These are phyloP conservation scores for Yarrowia phangngaensis DNA, from an alignment of 805 yeast genomes.

Conservation along the genomic window DNA sequence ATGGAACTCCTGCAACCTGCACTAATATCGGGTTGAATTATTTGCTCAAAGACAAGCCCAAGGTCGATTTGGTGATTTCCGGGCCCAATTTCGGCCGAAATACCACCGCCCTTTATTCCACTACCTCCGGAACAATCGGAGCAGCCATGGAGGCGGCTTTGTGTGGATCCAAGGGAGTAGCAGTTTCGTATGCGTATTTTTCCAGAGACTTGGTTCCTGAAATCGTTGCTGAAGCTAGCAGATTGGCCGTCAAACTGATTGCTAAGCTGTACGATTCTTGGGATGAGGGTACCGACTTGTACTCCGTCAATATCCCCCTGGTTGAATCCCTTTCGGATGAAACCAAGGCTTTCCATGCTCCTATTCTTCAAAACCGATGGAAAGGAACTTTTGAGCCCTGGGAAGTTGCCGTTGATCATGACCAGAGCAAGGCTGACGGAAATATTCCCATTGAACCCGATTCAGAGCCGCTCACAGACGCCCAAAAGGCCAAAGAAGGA, in stretches of 20 bases:
- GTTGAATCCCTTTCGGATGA: conserved; percentile 48
- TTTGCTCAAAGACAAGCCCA: conserved; percentile 49
- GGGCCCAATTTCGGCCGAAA: conserved; percentile 97
- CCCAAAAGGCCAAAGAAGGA: conserved; percentile 35
- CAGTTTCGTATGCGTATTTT: conserved; percentile 79
- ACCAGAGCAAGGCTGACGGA: conserved; percentile 17
- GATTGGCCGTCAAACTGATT: conserved; percentile 60
- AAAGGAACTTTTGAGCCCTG: conserved; percentile 51
- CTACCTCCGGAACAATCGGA: conserved; percentile 93
- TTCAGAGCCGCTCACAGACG: conserved; percentile 39
- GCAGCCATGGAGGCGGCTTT: conserved; percentile 94
- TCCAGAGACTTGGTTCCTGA: conserved; percentile 44
- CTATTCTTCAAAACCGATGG: conserved; percentile 83
- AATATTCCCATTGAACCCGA: conserved; percentile 40
- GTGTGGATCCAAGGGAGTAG: conserved; percentile 60
- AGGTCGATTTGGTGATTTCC: conserved; percentile 80
- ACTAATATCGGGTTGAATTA: conserved; percentile 85
- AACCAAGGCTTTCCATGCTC: conserved; percentile 67
- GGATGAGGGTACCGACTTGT: conserved; percentile 56
- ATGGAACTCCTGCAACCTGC: conserved; percentile 96
- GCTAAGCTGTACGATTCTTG: conserved; percentile 57
- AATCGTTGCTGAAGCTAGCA: conserved; percentile 60
- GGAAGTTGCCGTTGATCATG: conserved; percentile 29
- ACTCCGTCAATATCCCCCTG: conserved; percentile 81
- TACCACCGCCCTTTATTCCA: conserved; percentile 79